These are phyloP conservation scores for Colletotrichum horii DNA, from an alignment of 2,329 filamentous ascomycete species.

Conservation along the genomic window DNA sequence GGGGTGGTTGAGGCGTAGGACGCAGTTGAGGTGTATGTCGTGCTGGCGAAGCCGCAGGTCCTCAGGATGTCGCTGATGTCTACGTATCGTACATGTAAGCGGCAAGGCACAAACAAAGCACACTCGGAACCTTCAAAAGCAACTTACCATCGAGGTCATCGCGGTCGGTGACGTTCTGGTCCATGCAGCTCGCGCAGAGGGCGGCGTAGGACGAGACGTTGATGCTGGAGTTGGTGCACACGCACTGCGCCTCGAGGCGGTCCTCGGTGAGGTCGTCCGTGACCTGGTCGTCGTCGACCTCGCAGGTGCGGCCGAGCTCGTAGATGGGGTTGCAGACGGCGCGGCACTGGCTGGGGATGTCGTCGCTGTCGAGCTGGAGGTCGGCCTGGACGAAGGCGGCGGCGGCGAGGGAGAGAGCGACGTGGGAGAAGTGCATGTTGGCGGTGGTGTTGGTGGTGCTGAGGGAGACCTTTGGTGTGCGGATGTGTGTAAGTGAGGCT, in stretches of 20 bases:
- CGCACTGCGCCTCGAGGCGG: constrained; percentile 41
- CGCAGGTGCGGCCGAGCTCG: constrained; percentile 19
- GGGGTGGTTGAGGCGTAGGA: constrained; percentile 16
- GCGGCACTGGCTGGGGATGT: constrained; percentile 23
- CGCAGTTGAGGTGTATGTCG: constrained; percentile 15
- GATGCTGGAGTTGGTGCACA: constrained; percentile 47
- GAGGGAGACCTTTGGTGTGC: background rate
- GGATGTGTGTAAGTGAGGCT: background rate
- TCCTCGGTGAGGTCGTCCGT: constrained; percentile 37
- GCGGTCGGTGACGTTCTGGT: constrained; percentile 19
- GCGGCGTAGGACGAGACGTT: constrained; percentile 39
- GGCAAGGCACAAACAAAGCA: background rate
- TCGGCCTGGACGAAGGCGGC: constrained; percentile 18
- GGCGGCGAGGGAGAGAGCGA: constrained; percentile 17
- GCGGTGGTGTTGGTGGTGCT: background rate
- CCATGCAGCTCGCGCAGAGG: constrained; percentile 28
- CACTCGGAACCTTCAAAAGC: background rate
- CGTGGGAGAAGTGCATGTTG: constrained; percentile 21
- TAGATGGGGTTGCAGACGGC: constrained; percentile 23
- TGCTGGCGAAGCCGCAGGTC: constrained; percentile 24
- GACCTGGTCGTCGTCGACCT: constrained; percentile 26
- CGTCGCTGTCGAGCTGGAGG: constrained; percentile 22
- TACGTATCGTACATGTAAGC: background rate
- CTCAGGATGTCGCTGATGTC: constrained; percentile 25
- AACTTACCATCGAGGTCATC: constrained; percentile 24